Conservation (phyloP, 2,329 filamentous ascomycete species). For the Bipolaris victoriae region DNA sequence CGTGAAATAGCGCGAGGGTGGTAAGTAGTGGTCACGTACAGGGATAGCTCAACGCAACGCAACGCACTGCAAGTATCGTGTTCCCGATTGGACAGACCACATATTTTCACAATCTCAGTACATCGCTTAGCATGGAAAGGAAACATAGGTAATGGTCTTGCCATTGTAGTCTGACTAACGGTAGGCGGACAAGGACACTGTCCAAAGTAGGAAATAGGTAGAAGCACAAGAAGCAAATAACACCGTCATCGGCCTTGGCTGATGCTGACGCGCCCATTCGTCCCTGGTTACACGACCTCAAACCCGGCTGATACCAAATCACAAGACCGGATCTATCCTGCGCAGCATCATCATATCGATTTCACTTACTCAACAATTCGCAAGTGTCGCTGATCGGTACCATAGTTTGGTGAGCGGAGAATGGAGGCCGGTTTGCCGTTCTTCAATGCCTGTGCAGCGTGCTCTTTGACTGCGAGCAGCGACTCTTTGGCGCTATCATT, state of each 20-base stretch:
- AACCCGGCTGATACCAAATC: background rate
- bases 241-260: background rate
- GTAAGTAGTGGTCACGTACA: background rate
- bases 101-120: background rate
- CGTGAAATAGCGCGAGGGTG: background rate
- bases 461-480: conserved; percentile 12
- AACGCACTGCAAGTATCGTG: background rate
- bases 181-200: background rate
- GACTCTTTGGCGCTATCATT: conserved; percentile 1
- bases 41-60: background rate
- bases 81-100: background rate
- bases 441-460: conserved; percentile 19
- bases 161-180: background rate
- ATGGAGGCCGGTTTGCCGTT: conserved; percentile 16
- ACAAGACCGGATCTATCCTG: background rate
- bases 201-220: background rate
- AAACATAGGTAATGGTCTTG: background rate
- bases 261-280: background rate
- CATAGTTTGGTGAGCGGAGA: conserved; percentile 1
- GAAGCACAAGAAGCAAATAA: background rate
- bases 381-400: conserved; percentile 20
- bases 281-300: background rate
- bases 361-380: conserved; percentile 25
- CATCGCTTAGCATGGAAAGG: background rate
- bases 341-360: background rate